phyloP scores from a whole-genome alignment of 371 early-diverging fungal species.

The Mucor velutinosus region DNA sequence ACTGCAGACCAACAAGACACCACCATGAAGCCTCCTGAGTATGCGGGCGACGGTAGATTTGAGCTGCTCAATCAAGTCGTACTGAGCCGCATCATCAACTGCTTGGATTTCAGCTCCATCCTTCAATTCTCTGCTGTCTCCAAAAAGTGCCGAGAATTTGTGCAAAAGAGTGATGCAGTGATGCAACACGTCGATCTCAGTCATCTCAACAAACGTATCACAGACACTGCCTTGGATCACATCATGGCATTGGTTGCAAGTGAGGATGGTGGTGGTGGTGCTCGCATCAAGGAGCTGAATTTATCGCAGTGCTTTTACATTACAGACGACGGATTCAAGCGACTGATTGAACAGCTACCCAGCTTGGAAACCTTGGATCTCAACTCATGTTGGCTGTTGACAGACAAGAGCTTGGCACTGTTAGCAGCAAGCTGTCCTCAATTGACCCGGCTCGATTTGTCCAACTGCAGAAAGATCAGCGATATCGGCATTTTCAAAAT shows the following conservation, averaged over 20 bases:
- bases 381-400: slow-evolving; percentile 80
- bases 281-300: slow-evolving; percentile 25
- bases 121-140: slow-evolving; percentile 29
- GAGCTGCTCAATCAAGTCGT: slow-evolving; percentile 18
- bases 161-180: slow-evolving; percentile 31
- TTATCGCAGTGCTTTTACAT: slow-evolving; percentile 54
- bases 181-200: slow-evolving; percentile 46
- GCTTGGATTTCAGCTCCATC: slow-evolving; percentile 33
- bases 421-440: slow-evolving; percentile 46
- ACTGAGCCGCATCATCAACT: slow-evolving; percentile 21
- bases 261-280: slow-evolving; percentile 16
- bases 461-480: slow-evolving; percentile 82
- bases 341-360: slow-evolving; percentile 34
- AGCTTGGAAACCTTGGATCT: slow-evolving; percentile 59
- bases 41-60: slow-evolving; percentile 6
- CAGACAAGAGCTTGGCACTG: slow-evolving; percentile 60
- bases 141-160: slow-evolving; percentile 29
- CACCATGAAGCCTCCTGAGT: background rate
- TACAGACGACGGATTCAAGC: slow-evolving; percentile 50
- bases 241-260: slow-evolving; percentile 13
- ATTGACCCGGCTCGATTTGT: slow-evolving; percentile 61
- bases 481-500: slow-evolving; percentile 60
- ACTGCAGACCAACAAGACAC: too few relatives aligned
- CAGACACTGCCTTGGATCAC: slow-evolving; percentile 28
- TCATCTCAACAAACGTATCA: slow-evolving; percentile 43